These are phyloP conservation scores for Trichoderma koningiopsis DNA, from an alignment of 2,329 filamentous ascomycete genomes.

Conservation along the genomic window DNA sequence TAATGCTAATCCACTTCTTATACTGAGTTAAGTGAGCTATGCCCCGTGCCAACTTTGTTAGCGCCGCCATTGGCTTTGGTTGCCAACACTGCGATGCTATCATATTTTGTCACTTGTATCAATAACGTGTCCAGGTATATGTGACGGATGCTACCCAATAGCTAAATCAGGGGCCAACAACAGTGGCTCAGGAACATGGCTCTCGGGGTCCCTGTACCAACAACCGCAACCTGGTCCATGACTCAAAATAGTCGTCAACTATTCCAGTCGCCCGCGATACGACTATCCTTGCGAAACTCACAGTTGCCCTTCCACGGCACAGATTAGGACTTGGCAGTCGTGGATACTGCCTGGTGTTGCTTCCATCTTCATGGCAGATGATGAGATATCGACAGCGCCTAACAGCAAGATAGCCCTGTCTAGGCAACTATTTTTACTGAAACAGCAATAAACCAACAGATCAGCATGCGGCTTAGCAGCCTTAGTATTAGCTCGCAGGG, in stretches of 20 bases:
- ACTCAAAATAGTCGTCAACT: background rate
- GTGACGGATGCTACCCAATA: background rate
- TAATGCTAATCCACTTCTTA: background rate
- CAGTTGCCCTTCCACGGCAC: background rate
- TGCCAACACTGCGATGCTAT: background rate
- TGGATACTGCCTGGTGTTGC: background rate
- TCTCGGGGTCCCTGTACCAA: background rate
- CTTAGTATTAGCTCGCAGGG: background rate
- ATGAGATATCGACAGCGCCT: background rate
- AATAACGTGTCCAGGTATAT: background rate
- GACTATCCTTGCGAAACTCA: background rate
- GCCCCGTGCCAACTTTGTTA: background rate
- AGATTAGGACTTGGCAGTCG: background rate
- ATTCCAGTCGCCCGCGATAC: background rate
- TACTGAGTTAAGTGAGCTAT: background rate
- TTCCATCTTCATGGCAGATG: background rate
- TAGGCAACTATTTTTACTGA: background rate
- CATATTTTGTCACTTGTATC: background rate
- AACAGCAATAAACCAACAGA: background rate
- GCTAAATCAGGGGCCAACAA: background rate
- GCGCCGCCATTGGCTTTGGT: background rate
- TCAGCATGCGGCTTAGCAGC: slow-evolving; percentile 11
- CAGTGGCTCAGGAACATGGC: background rate
- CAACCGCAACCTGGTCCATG: background rate
- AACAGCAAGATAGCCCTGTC: background rate